Conservation (phyloP, 345 rosid genomes). For the Combretum micranthum region DNA sequence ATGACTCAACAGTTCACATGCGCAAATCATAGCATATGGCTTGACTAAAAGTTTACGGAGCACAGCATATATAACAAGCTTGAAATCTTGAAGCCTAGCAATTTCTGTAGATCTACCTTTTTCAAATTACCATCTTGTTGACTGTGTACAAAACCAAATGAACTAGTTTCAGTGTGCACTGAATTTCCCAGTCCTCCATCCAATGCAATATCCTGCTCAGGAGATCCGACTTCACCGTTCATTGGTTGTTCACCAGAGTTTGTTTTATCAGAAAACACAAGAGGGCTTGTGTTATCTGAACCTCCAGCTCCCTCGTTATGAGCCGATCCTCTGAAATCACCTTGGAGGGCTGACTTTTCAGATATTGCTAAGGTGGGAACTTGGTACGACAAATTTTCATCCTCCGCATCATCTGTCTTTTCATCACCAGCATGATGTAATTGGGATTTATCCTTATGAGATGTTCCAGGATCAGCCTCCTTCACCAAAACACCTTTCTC, state of each 20-base stretch:
- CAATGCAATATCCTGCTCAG: constrained; percentile 32
- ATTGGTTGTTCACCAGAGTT: constrained; percentile 36
- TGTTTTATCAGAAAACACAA: constrained; percentile 16
- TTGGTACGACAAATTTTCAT: constrained; percentile 61
- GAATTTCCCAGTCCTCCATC: constrained; percentile 43
- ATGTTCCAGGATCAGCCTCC: constrained; percentile 28
- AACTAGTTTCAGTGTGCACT: constrained; percentile 33
- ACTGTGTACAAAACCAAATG: constrained; percentile 46
- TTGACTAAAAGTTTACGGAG: background rate
- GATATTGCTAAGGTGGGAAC: constrained; percentile 71
- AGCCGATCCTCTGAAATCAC: constrained; percentile 30
- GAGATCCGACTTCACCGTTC: constrained; percentile 42
- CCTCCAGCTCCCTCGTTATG: constrained; percentile 29
- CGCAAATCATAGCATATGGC: background rate
- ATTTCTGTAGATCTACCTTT: constrained; percentile 43
- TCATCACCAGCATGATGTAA: constrained; percentile 37
- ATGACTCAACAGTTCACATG: too few species aligned
- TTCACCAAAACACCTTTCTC: constrained; percentile 29
- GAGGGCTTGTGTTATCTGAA: constrained; percentile 27
- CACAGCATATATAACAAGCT: background rate
- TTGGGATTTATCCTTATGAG: constrained; percentile 38
- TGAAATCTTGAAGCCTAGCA: background rate
- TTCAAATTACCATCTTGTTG: constrained; percentile 44
- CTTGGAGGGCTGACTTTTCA: constrained; percentile 40
- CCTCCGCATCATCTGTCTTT: constrained; percentile 43